Evolutionary conservation across 176 grass and related monocot species (phyloP).

Genomic region (maize (Zea mays)): Zm-B73-REFERENCE-NAM-5.0 NC_050097.1:180464001-180464500

Average conservation of each 20-base stretch:
- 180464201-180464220: constrained; percentile 61
- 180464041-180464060: constrained; percentile 46
- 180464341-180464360: background rate
- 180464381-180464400: constrained; percentile 43
- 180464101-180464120: background rate
- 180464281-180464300: constrained; percentile 23
- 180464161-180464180: constrained; percentile 48
- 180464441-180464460: constrained; percentile 29
- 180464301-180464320: background rate
- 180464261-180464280: constrained; percentile 52
- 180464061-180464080: constrained; percentile 41
- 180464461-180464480: constrained; percentile 59
- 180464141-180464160: constrained; percentile 66
- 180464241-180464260: constrained; percentile 50
- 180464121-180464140: constrained; percentile 41
- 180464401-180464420: background rate
- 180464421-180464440: constrained; percentile 30
- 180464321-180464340: background rate
- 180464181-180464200: constrained; percentile 37
- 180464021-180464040: constrained; percentile 28
- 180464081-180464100: constrained; percentile 13
- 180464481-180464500: constrained; percentile 45
- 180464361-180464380: background rate
- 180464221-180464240: constrained; percentile 43
- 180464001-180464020: background rate